phyloP scores from a whole-genome alignment of 2,329 filamentous ascomycete species.

The Thielaviopsis euricoi region DNA sequence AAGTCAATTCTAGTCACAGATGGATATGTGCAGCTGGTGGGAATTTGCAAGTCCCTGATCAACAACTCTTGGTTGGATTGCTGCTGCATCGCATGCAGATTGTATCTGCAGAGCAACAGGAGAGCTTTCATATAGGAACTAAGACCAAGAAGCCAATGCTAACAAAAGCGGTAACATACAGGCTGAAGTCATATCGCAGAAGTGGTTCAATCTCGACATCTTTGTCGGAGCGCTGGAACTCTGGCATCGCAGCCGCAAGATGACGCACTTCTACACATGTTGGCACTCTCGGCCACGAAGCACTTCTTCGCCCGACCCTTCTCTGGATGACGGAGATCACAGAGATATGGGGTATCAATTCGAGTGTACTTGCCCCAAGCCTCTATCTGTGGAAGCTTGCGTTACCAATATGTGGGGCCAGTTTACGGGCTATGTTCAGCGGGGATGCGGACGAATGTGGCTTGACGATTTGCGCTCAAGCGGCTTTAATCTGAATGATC shows the following conservation, averaged over 20 bases:
- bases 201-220: neutral
- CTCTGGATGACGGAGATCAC: neutral
- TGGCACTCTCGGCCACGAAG: neutral
- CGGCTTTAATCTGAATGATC: no score
- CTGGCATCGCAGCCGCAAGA: neutral
- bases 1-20: neutral
- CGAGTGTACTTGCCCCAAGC: neutral
- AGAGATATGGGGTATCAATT: neutral
- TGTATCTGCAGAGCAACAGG: no score
- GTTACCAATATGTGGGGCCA: neutral
- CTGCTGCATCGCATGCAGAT: no score
- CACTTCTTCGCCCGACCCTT: neutral
- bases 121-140: no score
- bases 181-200: neutral
- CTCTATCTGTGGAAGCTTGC: neutral
- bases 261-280: slow-evolving; percentile 1
- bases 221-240: slow-evolving; percentile 1
- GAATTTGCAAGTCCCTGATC: neutral
- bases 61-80: no score
- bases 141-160: neutral
- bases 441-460: neutral
- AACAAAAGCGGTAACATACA: neutral
- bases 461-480: no score
- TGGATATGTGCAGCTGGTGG: neutral
- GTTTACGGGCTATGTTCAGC: neutral